phyloP scores from a whole-genome alignment of 208 protist species.

The Wallacemonas sp. region DNA sequence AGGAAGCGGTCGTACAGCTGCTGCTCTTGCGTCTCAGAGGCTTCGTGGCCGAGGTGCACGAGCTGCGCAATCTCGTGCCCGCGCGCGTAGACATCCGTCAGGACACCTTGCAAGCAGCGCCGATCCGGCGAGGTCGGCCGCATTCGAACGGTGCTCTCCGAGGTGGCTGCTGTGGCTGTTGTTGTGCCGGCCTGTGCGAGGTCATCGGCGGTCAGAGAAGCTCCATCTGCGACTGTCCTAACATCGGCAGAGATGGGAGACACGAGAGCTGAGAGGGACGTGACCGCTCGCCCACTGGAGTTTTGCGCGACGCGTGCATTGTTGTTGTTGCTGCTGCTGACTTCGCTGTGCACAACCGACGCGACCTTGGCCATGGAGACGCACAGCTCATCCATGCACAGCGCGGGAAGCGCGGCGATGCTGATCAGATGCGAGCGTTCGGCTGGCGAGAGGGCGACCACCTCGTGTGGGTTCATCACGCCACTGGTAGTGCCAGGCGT shows the following conservation, averaged over 20 bases:
- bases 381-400: constrained; percentile 78
- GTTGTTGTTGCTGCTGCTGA: background rate
- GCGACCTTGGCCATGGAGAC: constrained; percentile 65
- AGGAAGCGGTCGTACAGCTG: constrained; percentile 61
- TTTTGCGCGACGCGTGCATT: no score
- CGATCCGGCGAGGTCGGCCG: constrained; percentile 55
- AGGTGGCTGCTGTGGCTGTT: background rate
- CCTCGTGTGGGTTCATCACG: no score
- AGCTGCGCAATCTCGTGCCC: constrained; percentile 49
- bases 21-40: constrained; percentile 30
- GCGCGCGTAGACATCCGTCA: constrained; percentile 34
- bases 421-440: constrained; percentile 66
- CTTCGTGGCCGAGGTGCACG: constrained; percentile 34
- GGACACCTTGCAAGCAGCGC: constrained; percentile 31
- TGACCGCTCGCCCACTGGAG: background rate
- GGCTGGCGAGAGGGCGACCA: constrained; percentile 37
- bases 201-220: no score
- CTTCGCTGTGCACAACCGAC: constrained; percentile 17
- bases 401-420: constrained; percentile 63
- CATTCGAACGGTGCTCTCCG: constrained; percentile 13
- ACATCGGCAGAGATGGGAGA: no score
- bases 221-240: no score
- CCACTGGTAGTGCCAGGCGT: no score
- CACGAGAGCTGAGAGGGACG: no score
- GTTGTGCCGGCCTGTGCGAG: no score